Evolutionary conservation across 139 green algal genomes (phyloP), one percentile per base, ranked within the genome.

Genomic region (Nannochloris sp.): DNA sequence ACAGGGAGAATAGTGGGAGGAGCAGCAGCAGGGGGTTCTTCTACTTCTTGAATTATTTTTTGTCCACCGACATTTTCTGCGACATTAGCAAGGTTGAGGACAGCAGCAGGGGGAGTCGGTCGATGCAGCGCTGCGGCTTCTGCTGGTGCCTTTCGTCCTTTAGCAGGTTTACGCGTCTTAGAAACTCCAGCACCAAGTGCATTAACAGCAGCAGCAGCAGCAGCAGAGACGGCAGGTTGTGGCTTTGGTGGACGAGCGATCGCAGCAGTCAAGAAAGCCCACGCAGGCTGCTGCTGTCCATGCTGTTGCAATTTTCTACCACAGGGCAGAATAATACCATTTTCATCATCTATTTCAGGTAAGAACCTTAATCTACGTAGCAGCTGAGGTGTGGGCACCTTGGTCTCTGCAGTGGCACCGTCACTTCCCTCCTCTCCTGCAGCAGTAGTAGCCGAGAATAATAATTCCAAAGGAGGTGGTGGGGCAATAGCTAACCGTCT

Each of bases 381-480:
- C 42, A 27, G 42, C 42, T 51, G 42, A 19, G 19, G 42, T 19
- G 42, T 19, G 42, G 42, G 19, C 19, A 19, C 19, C 42, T 27
- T 19, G 42, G 19, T 19, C 42, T 51, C 42, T 19, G 42, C 42
- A 19, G 19, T 19, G 19, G 19, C 42, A 81, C 56, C 15, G 44
- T 53, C 15, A 25, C 31, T 1, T 74, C 70, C 39, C 76, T 33
- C 45, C 48, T 38, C 25, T 48, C 70, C 30, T 66, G 56, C 12
- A 61, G 57, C 38, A 70, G 33, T 29, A 64, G 34, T 65, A 83
- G 4, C 51, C 13, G 64, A 42, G 35, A 73, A 38, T 30, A 73
- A 23, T 0, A 36, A 19, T 3, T 67, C 54, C 6, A 73, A 37
- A 0, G 56, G 6, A 3, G 67, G 67, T 12, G 67, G 67, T 19